A percentile compares a stretch with the other conserved stretches of the same genome.
Conservation (phyloP, 768 basidiomycete species). For the Aureoboletus auriporus region DNA sequence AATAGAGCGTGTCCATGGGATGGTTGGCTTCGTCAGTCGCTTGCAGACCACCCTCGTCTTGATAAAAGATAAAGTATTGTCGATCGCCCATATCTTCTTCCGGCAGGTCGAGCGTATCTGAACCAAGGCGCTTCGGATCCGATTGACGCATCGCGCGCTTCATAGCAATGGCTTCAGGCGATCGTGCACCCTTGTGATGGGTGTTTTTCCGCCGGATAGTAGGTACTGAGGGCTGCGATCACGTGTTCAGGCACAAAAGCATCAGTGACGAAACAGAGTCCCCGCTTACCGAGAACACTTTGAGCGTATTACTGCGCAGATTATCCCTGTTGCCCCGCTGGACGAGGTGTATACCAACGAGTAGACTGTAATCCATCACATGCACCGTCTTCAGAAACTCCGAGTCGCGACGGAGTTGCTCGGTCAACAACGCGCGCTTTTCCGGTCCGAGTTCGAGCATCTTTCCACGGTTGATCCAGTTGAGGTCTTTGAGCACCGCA, state of each 20-base stretch:
- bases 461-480: conserved; percentile 85
- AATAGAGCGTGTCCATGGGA: conserved; percentile 76
- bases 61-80: conserved; percentile 86
- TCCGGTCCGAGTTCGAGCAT: conserved; percentile 91
- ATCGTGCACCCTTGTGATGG: conserved; percentile 48
- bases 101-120: conserved; percentile 48
- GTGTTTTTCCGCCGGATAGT: conserved; percentile 58
- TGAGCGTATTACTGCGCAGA: conserved; percentile 83
- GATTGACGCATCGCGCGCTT: conserved; percentile 82
- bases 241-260: background rate
- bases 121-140: conserved; percentile 68
- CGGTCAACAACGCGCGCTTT: conserved; percentile 85
- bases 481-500: conserved; percentile 92
- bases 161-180: conserved; percentile 78
- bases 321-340: conserved; percentile 89
- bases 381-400: conserved; percentile 77
- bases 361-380: conserved; percentile 96
- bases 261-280: too few relatives aligned
- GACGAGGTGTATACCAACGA: conserved; percentile 94
- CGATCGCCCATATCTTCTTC: conserved; percentile 57
- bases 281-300: conserved; percentile 80
- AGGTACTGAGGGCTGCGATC: conserved; percentile 63
- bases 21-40: conserved; percentile 87
- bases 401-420: conserved; percentile 85
- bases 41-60: conserved; percentile 90